phyloP scores from a whole-genome alignment of 345 rosid genomes.

The Acer campestre region DNA sequence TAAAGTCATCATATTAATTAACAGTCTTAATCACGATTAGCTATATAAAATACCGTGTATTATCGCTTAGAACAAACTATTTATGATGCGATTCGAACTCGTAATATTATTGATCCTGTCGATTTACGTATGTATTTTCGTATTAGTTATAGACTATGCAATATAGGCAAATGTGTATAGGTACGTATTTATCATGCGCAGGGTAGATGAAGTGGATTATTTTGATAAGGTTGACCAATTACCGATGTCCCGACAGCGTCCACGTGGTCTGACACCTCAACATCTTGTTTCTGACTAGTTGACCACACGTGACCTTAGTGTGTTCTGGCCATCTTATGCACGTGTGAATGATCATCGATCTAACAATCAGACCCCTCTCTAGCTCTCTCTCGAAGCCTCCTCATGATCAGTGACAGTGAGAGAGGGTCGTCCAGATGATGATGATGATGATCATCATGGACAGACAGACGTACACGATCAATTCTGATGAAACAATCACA shows the following conservation, averaged over 20 bases:
- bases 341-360: conserved; percentile 15
- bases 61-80: too few relatives aligned
- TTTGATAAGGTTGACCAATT: conserved; percentile 59
- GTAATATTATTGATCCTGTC: too few relatives aligned
- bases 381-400: neutral
- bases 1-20: too few relatives aligned
- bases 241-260: conserved; percentile 60
- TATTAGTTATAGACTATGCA: too few relatives aligned
- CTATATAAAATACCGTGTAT: too few relatives aligned
- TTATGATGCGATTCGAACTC: too few relatives aligned
- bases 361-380: neutral
- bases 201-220: neutral
- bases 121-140: too few relatives aligned
- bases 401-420: too few relatives aligned
- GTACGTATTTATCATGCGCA: neutral
- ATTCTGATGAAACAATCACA: neutral
- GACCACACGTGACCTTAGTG: conserved; percentile 58
- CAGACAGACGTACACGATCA: conserved; percentile 29
- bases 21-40: too few relatives aligned
- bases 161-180: too few relatives aligned
- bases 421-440: too few relatives aligned
- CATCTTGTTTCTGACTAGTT: conserved; percentile 36
- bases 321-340: conserved; percentile 31
- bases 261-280: conserved; percentile 56
- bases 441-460: too few relatives aligned